Evolutionary conservation across 2,329 filamentous ascomycete species (phyloP).

Genomic region (Epichloe baconii): DNA sequence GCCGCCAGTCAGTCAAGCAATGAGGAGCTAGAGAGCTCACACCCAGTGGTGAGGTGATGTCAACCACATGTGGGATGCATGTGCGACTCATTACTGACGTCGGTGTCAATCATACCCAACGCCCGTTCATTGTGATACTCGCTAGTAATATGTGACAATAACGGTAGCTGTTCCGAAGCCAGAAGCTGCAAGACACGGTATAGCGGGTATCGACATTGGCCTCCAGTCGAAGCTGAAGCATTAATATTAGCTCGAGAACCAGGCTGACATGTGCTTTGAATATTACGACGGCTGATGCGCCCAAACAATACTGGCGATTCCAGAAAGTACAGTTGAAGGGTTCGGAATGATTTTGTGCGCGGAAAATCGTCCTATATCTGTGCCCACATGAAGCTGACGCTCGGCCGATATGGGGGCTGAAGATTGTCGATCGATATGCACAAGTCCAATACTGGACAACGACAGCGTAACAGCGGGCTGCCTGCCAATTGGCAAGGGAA

Average conservation of each 20-base stretch:
- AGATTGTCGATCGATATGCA: background rate
- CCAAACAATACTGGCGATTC: background rate
- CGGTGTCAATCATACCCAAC: background rate
- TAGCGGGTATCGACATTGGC: slow-evolving; percentile 1
- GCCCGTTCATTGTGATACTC: background rate
- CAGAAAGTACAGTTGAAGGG: background rate
- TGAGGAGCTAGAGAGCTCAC: no score
- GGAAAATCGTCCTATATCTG: background rate
- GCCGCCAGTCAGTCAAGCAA: no score
- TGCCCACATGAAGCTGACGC: background rate
- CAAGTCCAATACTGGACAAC: no score
- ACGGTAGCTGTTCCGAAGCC: background rate
- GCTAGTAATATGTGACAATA: background rate
- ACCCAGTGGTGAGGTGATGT: background rate
- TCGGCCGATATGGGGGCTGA: background rate
- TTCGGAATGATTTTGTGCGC: no score
- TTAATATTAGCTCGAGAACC: background rate
- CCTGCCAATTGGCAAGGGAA: background rate
- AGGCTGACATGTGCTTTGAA: background rate
- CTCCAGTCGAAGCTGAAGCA: background rate
- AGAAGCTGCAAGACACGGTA: background rate
- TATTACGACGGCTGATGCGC: background rate
- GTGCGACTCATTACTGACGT: background rate
- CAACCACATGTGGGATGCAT: background rate
- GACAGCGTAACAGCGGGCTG: background rate